A percentile compares a stretch with the other conserved stretches of the same genome.
phyloP scores from a whole-genome alignment of 2,329 filamentous ascomycete genomes.

The Trichoderma asperellum region DNA sequence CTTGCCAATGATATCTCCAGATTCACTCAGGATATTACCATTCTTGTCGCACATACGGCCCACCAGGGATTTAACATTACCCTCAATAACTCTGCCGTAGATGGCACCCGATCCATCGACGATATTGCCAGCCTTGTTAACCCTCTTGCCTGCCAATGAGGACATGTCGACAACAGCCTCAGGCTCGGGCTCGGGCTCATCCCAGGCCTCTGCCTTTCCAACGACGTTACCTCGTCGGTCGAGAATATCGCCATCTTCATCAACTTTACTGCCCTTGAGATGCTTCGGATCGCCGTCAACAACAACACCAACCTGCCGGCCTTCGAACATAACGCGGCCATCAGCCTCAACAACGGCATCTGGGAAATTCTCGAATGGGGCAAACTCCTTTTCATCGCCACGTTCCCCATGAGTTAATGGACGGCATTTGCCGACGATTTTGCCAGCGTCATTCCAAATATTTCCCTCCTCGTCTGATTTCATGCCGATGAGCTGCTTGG shows the following conservation, averaged over 20 bases:
- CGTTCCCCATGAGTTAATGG: conserved; percentile 58
- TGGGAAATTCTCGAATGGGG: conserved; percentile 63
- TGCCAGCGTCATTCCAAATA: conserved; percentile 72
- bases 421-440: conserved; percentile 69
- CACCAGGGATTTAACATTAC: conserved; percentile 64
- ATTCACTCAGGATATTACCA: conserved; percentile 72
- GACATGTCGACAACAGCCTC: conserved; percentile 64
- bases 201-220: conserved; percentile 70
- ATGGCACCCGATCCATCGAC: conserved; percentile 59
- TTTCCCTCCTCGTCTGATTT: conserved; percentile 68
- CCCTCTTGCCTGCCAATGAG: conserved; percentile 67
- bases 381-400: conserved; percentile 50
- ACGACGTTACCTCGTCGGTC: conserved; percentile 70
- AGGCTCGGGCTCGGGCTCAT: conserved; percentile 52
- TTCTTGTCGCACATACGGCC: conserved; percentile 73
- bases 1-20: conserved; percentile 70
- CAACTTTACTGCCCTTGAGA: conserved; percentile 67
- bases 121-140: conserved; percentile 70
- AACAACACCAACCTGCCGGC: conserved; percentile 62
- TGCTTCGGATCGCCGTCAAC: conserved; percentile 66
- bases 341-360: conserved; percentile 57
- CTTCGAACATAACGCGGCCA: conserved; percentile 56
- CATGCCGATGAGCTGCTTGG: conserved; percentile 66
- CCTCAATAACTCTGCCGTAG: conserved; percentile 69
- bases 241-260: conserved; percentile 70